phyloP scores from a whole-genome alignment of 306 rosid genomes.

The Lathyrus tuberosus region DNA sequence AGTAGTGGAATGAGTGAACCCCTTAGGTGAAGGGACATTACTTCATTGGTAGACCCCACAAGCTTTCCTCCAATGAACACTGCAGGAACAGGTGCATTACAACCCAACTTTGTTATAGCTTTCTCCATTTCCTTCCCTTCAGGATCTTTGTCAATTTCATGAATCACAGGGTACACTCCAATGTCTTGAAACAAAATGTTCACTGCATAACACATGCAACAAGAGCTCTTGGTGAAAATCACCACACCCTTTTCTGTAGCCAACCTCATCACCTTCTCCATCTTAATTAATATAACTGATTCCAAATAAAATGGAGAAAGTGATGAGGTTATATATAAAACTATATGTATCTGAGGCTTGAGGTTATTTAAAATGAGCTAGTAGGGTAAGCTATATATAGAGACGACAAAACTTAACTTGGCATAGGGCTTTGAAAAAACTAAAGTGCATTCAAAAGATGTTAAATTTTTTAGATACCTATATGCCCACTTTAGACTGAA shows the following conservation, averaged over 20 bases:
- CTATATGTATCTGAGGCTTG: slow-evolving; percentile 45
- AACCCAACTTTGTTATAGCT: slow-evolving; percentile 73
- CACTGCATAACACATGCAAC: slow-evolving; percentile 89
- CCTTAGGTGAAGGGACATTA: slow-evolving; percentile 93
- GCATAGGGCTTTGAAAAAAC: slow-evolving; percentile 40
- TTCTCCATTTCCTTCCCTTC: slow-evolving; percentile 87
- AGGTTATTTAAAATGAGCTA: slow-evolving; percentile 55
- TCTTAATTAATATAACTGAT: slow-evolving; percentile 17
- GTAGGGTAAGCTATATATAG: slow-evolving; percentile 78
- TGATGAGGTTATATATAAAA: slow-evolving; percentile 31
- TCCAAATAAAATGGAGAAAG: background rate
- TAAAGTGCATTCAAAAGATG: slow-evolving; percentile 53
- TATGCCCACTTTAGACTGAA: slow-evolving; percentile 42
- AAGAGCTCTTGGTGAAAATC: slow-evolving; percentile 92
- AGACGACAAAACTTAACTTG: slow-evolving; percentile 31
- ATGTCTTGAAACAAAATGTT: slow-evolving; percentile 72
- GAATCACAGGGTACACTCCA: slow-evolving; percentile 57
- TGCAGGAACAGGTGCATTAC: slow-evolving; percentile 74
- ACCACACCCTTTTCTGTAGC: slow-evolving; percentile 79
- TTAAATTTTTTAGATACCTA: slow-evolving; percentile 65
- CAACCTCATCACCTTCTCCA: slow-evolving; percentile 86
- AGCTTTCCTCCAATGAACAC: slow-evolving; percentile 89
- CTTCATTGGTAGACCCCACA: slow-evolving; percentile 95
- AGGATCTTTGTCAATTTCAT: slow-evolving; percentile 86
- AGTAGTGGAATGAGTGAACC: slow-evolving; percentile 61